Evolutionary conservation across 805 yeast genomes (phyloP), one percentile per base, ranked within the genome.

Genomic region (Candida adriatica): DNA sequence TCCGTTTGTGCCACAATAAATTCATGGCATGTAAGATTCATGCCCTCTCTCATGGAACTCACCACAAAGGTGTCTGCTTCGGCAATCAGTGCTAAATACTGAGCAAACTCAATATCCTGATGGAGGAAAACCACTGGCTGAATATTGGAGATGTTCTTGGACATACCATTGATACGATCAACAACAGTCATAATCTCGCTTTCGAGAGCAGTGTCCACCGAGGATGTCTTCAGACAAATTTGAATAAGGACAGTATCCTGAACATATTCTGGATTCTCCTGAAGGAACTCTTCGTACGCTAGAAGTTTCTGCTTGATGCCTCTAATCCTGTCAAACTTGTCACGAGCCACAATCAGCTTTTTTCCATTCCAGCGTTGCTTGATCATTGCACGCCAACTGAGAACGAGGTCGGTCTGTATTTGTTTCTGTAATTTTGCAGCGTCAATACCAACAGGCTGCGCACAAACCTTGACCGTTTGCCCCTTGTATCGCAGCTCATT

Each of bases 21-120:
- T 55, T 92, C 98, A 52, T 92, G 98, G 46, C 96, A 90, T 0
- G 97, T 88, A 50, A 92, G 66, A 48, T 92, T 92, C 87, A 92
- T 83, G 16, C 98, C 98, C 56, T 92, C 98, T 52, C 98, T 77
- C 67, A 90, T 72, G 2, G 95, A 83, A 8, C 94, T 78, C 2
- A 90, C 96, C 26, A 83, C 76, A 49, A 92, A 92, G 1, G 75
- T 66, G 43, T 85, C 94, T 2, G 97, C 95, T 51, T 87, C 96
- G 22, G 76, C 62, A 27, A 83, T 70, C 30, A 92, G 61, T 0
- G 95, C 97, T 37, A 92, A 56, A 52, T 92, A 92, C 57, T 92
- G 97, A 34, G 76, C 81, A 52, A 84, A 90, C 23, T 77, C 88
- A 33, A 92, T 73, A 45, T 90, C 96, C 54, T 86, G 94, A 43